These are phyloP conservation scores for Fusarium sp. DNA, from an alignment of 2,329 filamentous ascomycete species.

Conservation along the genomic window DNA sequence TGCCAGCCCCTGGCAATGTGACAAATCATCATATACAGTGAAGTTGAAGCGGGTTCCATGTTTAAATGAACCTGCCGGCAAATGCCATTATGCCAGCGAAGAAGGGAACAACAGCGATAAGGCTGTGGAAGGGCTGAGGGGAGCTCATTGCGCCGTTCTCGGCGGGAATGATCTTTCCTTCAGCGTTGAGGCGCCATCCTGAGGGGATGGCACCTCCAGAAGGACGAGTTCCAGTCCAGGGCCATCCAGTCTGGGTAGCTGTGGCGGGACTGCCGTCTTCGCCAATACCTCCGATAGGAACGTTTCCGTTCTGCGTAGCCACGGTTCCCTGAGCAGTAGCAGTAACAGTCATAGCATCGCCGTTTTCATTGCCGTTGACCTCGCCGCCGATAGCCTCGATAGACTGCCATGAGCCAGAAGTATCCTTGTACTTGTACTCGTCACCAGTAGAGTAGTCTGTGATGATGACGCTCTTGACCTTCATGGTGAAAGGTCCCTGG, in stretches of 20 bases:
- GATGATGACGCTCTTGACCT: conserved; percentile 79
- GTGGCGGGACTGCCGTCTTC: conserved; percentile 65
- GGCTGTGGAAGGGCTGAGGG: conserved; percentile 36
- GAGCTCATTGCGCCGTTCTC: conserved; percentile 57
- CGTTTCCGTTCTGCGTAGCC: conserved; percentile 71
- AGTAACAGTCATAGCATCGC: conserved; percentile 64
- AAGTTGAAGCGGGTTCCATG: conserved; percentile 7
- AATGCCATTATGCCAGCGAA: conserved; percentile 46
- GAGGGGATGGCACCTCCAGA: conserved; percentile 73
- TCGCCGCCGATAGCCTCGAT: conserved; percentile 84
- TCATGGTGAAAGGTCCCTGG: conserved; percentile 87
- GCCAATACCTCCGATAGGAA: conserved; percentile 78
- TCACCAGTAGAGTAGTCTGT: conserved; percentile 94
- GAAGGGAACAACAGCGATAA: conserved; percentile 47
- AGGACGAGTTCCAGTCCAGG: conserved; percentile 71
- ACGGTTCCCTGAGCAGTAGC: conserved; percentile 72
- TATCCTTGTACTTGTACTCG: conserved; percentile 84
- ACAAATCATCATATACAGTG: conserved; percentile 24
- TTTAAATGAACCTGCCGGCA: conserved; percentile 40
- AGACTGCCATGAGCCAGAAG: conserved; percentile 81
- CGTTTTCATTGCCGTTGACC: conserved; percentile 76
- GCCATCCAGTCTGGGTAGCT: conserved; percentile 72
- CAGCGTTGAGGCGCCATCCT: conserved; percentile 83
- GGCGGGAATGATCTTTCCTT: conserved; percentile 82
- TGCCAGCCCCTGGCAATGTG: background rate